Conservation (phyloP, 2,329 filamentous ascomycete genomes). For the Arthrinium phaeospermum region DNA sequence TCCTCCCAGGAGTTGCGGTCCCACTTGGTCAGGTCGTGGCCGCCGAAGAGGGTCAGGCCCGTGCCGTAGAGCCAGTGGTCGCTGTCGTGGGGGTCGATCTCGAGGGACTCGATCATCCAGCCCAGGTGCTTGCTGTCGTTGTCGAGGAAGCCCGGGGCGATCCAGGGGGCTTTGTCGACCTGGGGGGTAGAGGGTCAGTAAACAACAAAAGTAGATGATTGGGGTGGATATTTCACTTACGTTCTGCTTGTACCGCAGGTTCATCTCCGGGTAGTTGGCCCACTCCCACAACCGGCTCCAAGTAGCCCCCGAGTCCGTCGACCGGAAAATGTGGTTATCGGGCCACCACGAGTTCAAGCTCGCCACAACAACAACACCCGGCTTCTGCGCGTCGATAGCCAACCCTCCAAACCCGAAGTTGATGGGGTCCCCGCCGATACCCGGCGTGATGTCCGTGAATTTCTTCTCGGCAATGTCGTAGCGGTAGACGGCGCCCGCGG, state of each 20-base stretch:
- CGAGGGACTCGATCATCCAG: constrained; percentile 66
- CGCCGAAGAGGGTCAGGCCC: constrained; percentile 59
- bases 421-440: constrained; percentile 47
- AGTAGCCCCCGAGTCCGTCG: constrained; percentile 58
- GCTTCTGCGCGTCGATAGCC: constrained; percentile 56
- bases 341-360: constrained; percentile 65
- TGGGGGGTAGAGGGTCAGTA: constrained; percentile 24
- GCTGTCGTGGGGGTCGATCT: constrained; percentile 63
- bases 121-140: constrained; percentile 57
- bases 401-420: constrained; percentile 63
- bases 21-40: constrained; percentile 61
- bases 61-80: constrained; percentile 68
- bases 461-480: constrained; percentile 54
- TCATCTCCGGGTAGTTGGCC: constrained; percentile 50
- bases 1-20: constrained; percentile 44
- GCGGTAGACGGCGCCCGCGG: constrained; percentile 56
- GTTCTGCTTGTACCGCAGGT: constrained; percentile 50
- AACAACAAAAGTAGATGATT: not conserved
- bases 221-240: not conserved
- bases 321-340: constrained; percentile 61
- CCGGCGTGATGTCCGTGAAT: constrained; percentile 64
- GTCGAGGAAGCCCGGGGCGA: constrained; percentile 54
- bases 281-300: constrained; percentile 62
- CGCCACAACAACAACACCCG: constrained; percentile 62
- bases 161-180: constrained; percentile 58